Percentiles rank a stretch among this genome's conserved stretches.
Evolutionary conservation across 257 asterid species (phyloP).

Genomic region (Phtheirospermum japonicum): DNA sequence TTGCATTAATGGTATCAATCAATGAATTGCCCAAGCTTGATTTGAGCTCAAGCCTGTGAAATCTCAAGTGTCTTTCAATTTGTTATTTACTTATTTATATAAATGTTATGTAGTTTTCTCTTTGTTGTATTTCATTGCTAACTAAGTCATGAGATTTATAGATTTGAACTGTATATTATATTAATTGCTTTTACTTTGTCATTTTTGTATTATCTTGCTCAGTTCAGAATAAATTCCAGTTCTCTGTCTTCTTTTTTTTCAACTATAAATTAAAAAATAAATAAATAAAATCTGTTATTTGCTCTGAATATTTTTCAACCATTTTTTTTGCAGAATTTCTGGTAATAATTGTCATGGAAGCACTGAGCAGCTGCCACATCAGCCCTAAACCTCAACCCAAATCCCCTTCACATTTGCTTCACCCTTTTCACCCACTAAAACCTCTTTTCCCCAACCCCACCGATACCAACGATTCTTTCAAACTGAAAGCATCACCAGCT

Average conservation of each 20-base stretch:
- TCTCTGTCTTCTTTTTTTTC: too few species aligned
- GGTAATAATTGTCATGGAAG: constrained; percentile 35
- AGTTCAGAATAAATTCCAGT: not conserved
- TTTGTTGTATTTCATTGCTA: not conserved
- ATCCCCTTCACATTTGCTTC: constrained; percentile 24
- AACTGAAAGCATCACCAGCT: constrained; percentile 34
- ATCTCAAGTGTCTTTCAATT: too few species aligned
- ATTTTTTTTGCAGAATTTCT: not conserved
- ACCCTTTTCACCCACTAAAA: constrained; percentile 30
- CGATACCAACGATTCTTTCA: constrained; percentile 22
- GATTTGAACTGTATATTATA: not conserved
- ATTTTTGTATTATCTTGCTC: constrained; percentile 6
- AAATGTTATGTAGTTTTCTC: too few species aligned
- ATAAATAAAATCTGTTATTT: too few species aligned
- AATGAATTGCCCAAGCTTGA: too few species aligned
- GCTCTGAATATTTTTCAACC: not conserved
- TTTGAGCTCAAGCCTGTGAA: too few species aligned
- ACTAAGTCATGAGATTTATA: too few species aligned
- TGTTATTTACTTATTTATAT: too few species aligned
- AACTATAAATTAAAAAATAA: too few species aligned
- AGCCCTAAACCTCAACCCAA: constrained; percentile 29
- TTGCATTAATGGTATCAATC: too few species aligned
- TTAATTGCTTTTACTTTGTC: not conserved
- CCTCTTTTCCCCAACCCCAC: constrained; percentile 4
- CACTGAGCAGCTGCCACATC: constrained; percentile 38